Evolutionary conservation across 805 yeast genomes (phyloP), one percentile per base, ranked within the genome.

Genomic region (Starmerella etchellsii): DNA sequence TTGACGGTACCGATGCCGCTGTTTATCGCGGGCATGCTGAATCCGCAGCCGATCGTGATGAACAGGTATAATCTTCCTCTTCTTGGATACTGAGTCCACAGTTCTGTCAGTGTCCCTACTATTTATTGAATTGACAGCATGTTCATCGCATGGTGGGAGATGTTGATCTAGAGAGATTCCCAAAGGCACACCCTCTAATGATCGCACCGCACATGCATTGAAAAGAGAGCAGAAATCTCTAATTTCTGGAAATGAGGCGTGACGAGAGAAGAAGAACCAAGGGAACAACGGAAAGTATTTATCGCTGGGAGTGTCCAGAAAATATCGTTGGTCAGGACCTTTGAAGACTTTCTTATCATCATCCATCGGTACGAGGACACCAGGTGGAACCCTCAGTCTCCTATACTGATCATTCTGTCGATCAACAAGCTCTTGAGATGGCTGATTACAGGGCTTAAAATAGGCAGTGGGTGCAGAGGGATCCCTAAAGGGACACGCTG

Each of bases 241-340:
- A 10, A 58, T 37, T 33, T 58, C 62, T 0, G 48, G 46, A 30
- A 41, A 46, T 1, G 62, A 59, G 4, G 62, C 55, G 36, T 59
- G 63, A 9, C 62, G 40, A 4, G 62, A 58, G 37, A 56, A 59
- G 25, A 43, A 51, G 53, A 38, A 47, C 42, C 36, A 56, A 9
- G 41, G 53, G 44, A 19, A 53, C 46, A 16, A 53, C 49, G 34
- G 58, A 46, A 15, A 53, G 38, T 5, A 44, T 20, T 11, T n/a
- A 9, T 33, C 29, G 16, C 34, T 22, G 11, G 5, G 8, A 8
- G 10, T 5, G 21, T 42, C 35, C 13, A 37, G 26, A 24, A 13
- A 46, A 32, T 46, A 47, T 13, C 51, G 33, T 26, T 46, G 50
- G 14, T 36, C 36, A 2, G 42, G 37, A 3, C 45, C 50, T 16